phyloP scores from a whole-genome alignment of 2,329 filamentous ascomycete genomes.

The Cladosporium sp. region DNA sequence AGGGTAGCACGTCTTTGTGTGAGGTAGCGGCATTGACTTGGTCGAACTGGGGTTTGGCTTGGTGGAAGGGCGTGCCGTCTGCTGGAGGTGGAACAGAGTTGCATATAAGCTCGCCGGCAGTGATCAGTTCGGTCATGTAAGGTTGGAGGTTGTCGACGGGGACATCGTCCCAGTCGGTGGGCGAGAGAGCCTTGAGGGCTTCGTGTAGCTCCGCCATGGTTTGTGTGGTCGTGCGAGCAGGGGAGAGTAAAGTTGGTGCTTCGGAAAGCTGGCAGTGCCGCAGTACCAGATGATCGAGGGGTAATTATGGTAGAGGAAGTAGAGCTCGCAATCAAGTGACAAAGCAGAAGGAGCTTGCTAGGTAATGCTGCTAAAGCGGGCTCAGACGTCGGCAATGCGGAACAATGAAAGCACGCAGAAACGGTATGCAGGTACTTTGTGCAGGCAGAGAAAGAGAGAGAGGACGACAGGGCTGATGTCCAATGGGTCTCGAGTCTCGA shows the following conservation, averaged over 20 bases:
- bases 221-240: neutral
- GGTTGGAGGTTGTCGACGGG: slow-evolving; percentile 42
- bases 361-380: neutral
- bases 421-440: neutral
- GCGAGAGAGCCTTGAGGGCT: slow-evolving; percentile 46
- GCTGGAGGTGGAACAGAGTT: slow-evolving; percentile 70
- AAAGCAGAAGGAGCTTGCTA: neutral
- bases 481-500: neutral
- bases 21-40: slow-evolving; percentile 54
- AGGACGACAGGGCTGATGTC: neutral
- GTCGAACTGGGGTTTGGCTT: slow-evolving; percentile 57
- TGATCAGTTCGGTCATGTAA: slow-evolving; percentile 45
- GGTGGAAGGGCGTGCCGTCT: slow-evolving; percentile 45
- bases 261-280: neutral
- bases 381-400: neutral
- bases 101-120: slow-evolving; percentile 67
- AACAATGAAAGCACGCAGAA: neutral
- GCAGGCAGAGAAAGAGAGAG: neutral
- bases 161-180: slow-evolving; percentile 47
- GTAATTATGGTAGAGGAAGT: neutral
- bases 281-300: neutral
- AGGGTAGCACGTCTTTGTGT: slow-evolving; percentile 54
- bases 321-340: neutral
- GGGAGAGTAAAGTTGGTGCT: neutral
- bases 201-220: slow-evolving; percentile 46